Percentiles rank a stretch among this genome's conserved stretches.
Conservation (phyloP, 1,284 basidiomycete species). For the Marasmius sp. region DNA sequence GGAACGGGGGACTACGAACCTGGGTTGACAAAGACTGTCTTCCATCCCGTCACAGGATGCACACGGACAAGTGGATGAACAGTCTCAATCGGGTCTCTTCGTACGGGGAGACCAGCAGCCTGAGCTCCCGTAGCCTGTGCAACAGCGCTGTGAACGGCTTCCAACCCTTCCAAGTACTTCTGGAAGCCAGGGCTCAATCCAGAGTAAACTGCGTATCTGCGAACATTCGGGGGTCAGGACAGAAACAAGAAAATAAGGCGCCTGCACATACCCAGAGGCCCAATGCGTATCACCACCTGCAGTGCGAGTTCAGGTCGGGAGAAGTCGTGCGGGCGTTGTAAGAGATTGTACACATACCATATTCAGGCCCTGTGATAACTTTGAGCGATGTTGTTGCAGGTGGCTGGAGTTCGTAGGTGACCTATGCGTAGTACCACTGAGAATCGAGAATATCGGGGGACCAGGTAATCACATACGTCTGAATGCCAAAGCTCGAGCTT, state of each 20-base stretch:
- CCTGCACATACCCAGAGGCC: conserved; percentile 55
- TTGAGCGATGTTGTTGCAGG: conserved; percentile 73
- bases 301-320: not conserved
- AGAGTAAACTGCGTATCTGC: conserved; percentile 67
- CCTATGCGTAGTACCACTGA: conserved; percentile 21
- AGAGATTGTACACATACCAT: conserved; percentile 26
- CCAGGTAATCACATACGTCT: conserved; percentile 48
- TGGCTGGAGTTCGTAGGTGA: conserved; percentile 73
- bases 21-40: conserved; percentile 74
- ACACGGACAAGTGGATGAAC: conserved; percentile 69
- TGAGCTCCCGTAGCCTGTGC: conserved; percentile 68
- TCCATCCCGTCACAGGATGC: conserved; percentile 81
- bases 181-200: conserved; percentile 68
- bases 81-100: conserved; percentile 69
- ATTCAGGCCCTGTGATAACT: conserved; percentile 60
- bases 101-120: conserved; percentile 63
- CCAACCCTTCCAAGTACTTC: conserved; percentile 63
- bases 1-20: conserved; percentile 31
- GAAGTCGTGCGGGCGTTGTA: not conserved
- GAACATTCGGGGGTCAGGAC: not conserved
- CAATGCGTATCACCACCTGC: conserved; percentile 66
- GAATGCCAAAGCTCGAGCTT: conserved; percentile 83
- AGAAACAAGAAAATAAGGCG: not conserved
- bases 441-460: not conserved
- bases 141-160: conserved; percentile 67